Conservation (phyloP, 768 basidiomycete species). For the Serendipita indica region DNA sequence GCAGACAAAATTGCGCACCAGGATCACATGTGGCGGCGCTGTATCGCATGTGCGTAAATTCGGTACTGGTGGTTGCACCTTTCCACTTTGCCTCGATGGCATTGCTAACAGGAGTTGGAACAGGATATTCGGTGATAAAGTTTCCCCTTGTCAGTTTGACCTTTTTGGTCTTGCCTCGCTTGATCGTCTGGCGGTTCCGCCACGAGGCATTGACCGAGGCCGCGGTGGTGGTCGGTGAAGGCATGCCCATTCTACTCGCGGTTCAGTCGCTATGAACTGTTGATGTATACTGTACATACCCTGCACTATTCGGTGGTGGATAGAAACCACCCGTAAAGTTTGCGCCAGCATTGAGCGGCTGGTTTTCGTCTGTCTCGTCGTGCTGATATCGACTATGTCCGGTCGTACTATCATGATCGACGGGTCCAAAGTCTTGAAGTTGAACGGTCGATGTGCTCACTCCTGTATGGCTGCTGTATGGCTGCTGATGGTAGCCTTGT, state of each 20-base stretch:
- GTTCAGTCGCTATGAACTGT: conserved; percentile 12
- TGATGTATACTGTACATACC: conserved; percentile 9
- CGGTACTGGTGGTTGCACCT: conserved; percentile 53
- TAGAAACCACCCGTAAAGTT: conserved; percentile 50
- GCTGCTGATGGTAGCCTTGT: neutral
- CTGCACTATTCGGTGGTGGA: conserved; percentile 32
- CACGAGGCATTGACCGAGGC: conserved; percentile 29
- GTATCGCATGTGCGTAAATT: conserved; percentile 95
- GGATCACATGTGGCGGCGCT: conserved; percentile 86
- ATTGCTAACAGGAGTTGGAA: conserved; percentile 68
- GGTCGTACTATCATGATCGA: neutral
- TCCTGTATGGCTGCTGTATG: neutral
- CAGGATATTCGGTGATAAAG: conserved; percentile 80
- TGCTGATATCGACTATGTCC: conserved; percentile 19
- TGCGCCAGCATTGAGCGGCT: conserved; percentile 50
- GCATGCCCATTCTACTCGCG: conserved; percentile 42
- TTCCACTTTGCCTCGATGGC: conserved; percentile 68
- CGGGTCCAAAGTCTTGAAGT: conserved; percentile 7
- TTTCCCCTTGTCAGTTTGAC: conserved; percentile 89
- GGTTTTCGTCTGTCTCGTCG: conserved; percentile 63
- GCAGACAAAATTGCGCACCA: conserved; percentile 63
- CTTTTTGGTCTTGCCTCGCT: conserved; percentile 84
- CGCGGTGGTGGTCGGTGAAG: conserved; percentile 38
- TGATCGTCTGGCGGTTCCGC: conserved; percentile 76
- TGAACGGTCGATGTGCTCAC: neutral